phyloP scores from a whole-genome alignment of 202 grass and related monocot genomes.

The Carex sylvatica region DNA sequence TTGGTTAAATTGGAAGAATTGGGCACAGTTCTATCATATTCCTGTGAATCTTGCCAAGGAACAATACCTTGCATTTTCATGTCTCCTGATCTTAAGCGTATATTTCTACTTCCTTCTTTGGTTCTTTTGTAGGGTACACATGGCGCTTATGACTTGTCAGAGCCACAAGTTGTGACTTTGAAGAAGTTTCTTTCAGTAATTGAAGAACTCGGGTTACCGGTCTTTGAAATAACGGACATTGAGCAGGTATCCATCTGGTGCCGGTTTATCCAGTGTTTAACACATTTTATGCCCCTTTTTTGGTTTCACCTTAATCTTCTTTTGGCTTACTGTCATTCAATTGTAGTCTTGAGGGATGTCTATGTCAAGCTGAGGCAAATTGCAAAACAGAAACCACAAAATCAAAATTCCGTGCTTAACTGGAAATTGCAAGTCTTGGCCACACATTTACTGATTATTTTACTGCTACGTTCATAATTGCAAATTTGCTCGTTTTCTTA shows the following conservation, averaged over 20 bases:
- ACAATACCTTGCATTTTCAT: neutral
- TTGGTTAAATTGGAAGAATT: neutral
- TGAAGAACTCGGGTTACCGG: slow-evolving; percentile 68
- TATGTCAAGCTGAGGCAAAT: neutral
- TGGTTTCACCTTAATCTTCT: neutral
- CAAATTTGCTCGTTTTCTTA: slow-evolving; percentile 30
- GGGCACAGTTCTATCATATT: neutral
- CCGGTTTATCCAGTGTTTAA: neutral
- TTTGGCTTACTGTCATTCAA: neutral
- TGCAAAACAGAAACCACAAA: neutral
- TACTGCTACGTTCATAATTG: neutral
- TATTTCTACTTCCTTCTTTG: neutral
- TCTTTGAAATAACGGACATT: slow-evolving; percentile 67
- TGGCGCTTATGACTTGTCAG: slow-evolving; percentile 37
- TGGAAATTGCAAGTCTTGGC: neutral
- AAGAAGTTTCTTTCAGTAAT: slow-evolving; percentile 76
- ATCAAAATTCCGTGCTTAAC: neutral
- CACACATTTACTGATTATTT: slow-evolving; percentile 11
- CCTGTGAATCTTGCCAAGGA: neutral
- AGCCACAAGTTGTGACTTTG: slow-evolving; percentile 45
- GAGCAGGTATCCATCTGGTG: slow-evolving; percentile 55
- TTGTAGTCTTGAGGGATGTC: neutral
- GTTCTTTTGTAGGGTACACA: slow-evolving; percentile 44
- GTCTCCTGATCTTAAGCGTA: neutral
- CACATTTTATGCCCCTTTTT: neutral